These are phyloP conservation scores for Pueraria montana DNA, from an alignment of 306 rosid genomes.

Conservation along the genomic window DNA sequence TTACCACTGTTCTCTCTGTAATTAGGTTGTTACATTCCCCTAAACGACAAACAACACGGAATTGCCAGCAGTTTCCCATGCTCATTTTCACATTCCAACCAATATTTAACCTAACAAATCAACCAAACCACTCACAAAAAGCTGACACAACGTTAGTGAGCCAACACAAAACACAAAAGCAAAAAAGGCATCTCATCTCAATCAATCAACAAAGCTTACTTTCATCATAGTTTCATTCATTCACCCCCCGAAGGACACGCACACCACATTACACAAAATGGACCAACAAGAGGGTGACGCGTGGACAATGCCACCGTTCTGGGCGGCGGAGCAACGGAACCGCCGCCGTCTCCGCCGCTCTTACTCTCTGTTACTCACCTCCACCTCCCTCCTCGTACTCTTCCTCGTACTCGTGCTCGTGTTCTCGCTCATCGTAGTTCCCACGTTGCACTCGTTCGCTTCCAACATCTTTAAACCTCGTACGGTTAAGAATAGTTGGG, in stretches of 20 bases:
- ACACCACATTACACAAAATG: slow-evolving; percentile 11
- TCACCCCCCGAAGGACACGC: neutral
- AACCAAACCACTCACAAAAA: neutral
- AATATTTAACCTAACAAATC: neutral
- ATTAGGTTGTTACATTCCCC: neutral
- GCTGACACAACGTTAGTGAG: neutral
- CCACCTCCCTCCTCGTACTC: slow-evolving; percentile 57
- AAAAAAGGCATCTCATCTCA: neutral
- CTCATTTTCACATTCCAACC: neutral
- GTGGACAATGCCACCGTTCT: slow-evolving; percentile 63
- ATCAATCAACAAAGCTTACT: neutral
- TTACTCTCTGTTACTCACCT: slow-evolving; percentile 61
- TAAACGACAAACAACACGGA: slow-evolving; percentile 6
- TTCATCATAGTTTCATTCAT: neutral
- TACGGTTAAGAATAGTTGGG: slow-evolving; percentile 77
- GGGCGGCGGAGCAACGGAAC: slow-evolving; percentile 50
- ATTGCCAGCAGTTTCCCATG: neutral
- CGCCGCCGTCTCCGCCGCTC: slow-evolving; percentile 65
- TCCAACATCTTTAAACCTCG: slow-evolving; percentile 72
- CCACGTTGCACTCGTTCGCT: slow-evolving; percentile 63
- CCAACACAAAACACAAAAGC: neutral
- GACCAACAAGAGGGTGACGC: slow-evolving; percentile 59
- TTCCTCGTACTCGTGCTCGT: slow-evolving; percentile 54
- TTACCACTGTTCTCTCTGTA: slow-evolving; percentile 9
- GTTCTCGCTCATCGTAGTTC: slow-evolving; percentile 58